These are phyloP conservation scores for Murraya koenigii DNA, from an alignment of 345 rosid genomes.

Conservation along the genomic window DNA sequence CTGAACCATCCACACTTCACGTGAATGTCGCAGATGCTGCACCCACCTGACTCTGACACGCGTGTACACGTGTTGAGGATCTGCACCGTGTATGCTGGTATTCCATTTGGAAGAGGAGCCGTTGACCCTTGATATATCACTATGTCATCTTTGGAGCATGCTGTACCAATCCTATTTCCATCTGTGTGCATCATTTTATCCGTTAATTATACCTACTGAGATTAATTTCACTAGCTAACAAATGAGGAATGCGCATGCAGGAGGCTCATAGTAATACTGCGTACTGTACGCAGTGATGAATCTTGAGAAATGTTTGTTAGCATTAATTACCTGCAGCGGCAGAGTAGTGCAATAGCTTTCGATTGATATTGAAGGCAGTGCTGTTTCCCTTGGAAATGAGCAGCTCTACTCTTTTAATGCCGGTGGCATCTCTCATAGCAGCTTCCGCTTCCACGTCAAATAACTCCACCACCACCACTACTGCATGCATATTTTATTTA, in stretches of 20 bases:
- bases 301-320: no score
- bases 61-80: constrained; percentile 41
- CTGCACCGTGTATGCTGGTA: constrained; percentile 61
- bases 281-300: no score
- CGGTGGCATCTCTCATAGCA: background rate
- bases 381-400: constrained; percentile 19
- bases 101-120: constrained; percentile 57
- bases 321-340: constrained; percentile 18
- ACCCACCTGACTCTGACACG: constrained; percentile 34
- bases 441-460: constrained; percentile 12
- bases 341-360: constrained; percentile 20
- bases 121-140: constrained; percentile 53
- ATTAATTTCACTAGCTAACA: no score
- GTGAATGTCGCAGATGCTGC: constrained; percentile 63
- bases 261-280: no score
- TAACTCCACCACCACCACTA: constrained; percentile 12
- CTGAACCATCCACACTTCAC: constrained; percentile 74
- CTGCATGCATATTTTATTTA: constrained; percentile 9
- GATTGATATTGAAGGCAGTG: constrained; percentile 6
- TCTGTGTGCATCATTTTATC: background rate
- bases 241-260: no score
- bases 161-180: constrained; percentile 42
- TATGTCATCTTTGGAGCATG: constrained; percentile 65
- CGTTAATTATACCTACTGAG: no score
- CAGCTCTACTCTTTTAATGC: constrained; percentile 3